A percentile compares a stretch with the other conserved stretches of the same genome.
Conservation (phyloP, 1,139 yeast species). For the Kodamaea sp. region DNA sequence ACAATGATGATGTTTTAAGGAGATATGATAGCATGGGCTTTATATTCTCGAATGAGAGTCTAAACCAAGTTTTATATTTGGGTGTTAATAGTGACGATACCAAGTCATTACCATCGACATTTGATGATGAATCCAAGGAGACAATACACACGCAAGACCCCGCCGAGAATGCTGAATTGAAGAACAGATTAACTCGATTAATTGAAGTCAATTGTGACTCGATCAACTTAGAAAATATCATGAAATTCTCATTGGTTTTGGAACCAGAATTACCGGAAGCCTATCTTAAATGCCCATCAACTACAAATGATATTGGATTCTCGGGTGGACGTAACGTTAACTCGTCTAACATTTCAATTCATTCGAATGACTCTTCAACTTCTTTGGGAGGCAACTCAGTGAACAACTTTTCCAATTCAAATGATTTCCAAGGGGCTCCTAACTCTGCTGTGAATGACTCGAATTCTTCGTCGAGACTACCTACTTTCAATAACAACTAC, state of each 20-base stretch:
- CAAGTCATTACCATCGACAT: slow-evolving; percentile 21
- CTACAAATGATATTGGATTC: slow-evolving; percentile 11
- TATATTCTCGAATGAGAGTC: slow-evolving; percentile 47
- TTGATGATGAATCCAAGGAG: slow-evolving; percentile 8
- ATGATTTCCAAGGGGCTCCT: slow-evolving; percentile 1
- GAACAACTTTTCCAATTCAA: slow-evolving; percentile 7
- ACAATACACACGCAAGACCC: slow-evolving; percentile 1
- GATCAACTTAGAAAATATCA: slow-evolving; percentile 37
- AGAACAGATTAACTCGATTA: slow-evolving; percentile 30
- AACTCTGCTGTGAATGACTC: slow-evolving; percentile 1
- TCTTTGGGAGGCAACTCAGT: slow-evolving; percentile 12
- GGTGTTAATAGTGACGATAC: slow-evolving; percentile 39
- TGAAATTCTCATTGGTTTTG: slow-evolving; percentile 39
- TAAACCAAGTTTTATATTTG: slow-evolving; percentile 46
- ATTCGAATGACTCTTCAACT: slow-evolving; percentile 28
- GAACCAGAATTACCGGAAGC: slow-evolving; percentile 47
- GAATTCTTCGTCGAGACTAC: slow-evolving; percentile 28
- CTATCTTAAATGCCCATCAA: slow-evolving; percentile 25
- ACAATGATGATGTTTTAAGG: slow-evolving; percentile 45
- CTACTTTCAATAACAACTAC: slow-evolving; percentile 40
- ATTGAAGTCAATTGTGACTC: slow-evolving; percentile 45
- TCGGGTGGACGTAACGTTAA: slow-evolving; percentile 13
- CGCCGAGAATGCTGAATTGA: slow-evolving; percentile 17
- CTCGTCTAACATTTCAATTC: slow-evolving; percentile 29
- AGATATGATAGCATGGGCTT: slow-evolving; percentile 49